Conservation (phyloP, 1,284 basidiomycete species). For the Cerrena zonata region DNA sequence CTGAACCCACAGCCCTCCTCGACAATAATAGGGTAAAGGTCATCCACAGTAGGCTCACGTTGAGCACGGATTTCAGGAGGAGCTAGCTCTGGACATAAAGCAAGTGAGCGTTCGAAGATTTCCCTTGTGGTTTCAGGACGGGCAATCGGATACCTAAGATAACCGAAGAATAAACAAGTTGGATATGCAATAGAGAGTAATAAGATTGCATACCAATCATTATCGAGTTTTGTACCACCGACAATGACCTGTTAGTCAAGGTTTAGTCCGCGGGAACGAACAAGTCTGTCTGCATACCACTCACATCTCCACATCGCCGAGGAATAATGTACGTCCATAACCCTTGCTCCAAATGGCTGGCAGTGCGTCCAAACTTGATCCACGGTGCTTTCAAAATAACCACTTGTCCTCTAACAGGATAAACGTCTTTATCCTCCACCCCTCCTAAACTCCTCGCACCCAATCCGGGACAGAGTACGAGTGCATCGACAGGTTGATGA, state of each 20-base stretch:
- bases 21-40: slow-evolving; percentile 56
- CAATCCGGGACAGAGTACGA: slow-evolving; percentile 65
- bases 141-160: slow-evolving; percentile 46
- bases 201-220: slow-evolving; percentile 60
- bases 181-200: neutral
- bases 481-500: slow-evolving; percentile 33
- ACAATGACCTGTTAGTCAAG: slow-evolving; percentile 46
- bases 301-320: slow-evolving; percentile 57
- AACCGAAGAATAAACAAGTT: neutral
- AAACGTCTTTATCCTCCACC: slow-evolving; percentile 42
- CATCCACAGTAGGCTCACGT: slow-evolving; percentile 52
- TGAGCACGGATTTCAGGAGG: slow-evolving; percentile 48
- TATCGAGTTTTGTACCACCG: slow-evolving; percentile 53
- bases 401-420: slow-evolving; percentile 50
- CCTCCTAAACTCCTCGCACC: slow-evolving; percentile 43
- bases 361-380: slow-evolving; percentile 55
- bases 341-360: slow-evolving; percentile 41
- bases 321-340: slow-evolving; percentile 70
- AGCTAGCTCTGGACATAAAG: slow-evolving; percentile 61
- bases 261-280: neutral
- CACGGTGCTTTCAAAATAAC: slow-evolving; percentile 45
- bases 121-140: slow-evolving; percentile 54
- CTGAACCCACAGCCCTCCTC: slow-evolving; percentile 60
- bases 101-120: slow-evolving; percentile 54
- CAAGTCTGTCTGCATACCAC: slow-evolving; percentile 18